Conservation (phyloP, 208 protist genomes). For the Porcisia hertigi region DNA sequence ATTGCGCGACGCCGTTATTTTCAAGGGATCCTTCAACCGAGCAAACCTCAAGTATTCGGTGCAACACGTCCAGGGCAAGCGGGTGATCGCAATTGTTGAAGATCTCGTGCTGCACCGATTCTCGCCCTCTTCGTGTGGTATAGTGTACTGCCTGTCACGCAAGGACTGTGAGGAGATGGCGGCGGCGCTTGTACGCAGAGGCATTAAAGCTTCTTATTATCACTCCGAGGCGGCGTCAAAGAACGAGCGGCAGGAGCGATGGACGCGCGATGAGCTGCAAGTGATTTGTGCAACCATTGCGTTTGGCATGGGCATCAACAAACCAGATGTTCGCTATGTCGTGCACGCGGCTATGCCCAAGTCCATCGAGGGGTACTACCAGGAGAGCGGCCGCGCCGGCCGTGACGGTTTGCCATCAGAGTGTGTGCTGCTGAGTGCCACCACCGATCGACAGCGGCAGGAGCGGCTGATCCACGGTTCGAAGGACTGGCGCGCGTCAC, state of each 20-base stretch:
- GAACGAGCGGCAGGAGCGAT: constrained; percentile 86
- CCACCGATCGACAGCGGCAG: constrained; percentile 71
- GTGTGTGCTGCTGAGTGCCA: constrained; percentile 78
- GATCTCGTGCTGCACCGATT: constrained; percentile 72
- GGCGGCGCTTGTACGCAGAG: constrained; percentile 37
- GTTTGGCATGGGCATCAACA: constrained; percentile 99
- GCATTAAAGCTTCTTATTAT: constrained; percentile 76
- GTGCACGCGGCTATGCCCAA: constrained; percentile 97
- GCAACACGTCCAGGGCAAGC: constrained; percentile 55
- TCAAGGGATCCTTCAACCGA: constrained; percentile 86
- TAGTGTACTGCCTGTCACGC: constrained; percentile 87
- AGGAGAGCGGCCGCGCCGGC: constrained; percentile 97
- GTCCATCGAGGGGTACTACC: constrained; percentile 97
- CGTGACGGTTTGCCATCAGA: constrained; percentile 92
- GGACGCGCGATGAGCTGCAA: constrained; percentile 88
- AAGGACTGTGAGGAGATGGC: constrained; percentile 88
- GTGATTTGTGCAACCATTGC: constrained; percentile 98
- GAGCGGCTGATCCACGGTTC: constrained; percentile 81
- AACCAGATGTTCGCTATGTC: constrained; percentile 97
- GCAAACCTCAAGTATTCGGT: constrained; percentile 79
- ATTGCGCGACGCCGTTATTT: constrained; percentile 68
- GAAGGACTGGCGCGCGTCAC: constrained; percentile 74
- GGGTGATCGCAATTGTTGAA: constrained; percentile 47
- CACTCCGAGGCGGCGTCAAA: constrained; percentile 70
- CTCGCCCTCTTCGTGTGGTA: constrained; percentile 68